Evolutionary conservation across 495 filamentous ascomycete genomes (phyloP).

Genomic region (Penicillium longicatenatum): DNA sequence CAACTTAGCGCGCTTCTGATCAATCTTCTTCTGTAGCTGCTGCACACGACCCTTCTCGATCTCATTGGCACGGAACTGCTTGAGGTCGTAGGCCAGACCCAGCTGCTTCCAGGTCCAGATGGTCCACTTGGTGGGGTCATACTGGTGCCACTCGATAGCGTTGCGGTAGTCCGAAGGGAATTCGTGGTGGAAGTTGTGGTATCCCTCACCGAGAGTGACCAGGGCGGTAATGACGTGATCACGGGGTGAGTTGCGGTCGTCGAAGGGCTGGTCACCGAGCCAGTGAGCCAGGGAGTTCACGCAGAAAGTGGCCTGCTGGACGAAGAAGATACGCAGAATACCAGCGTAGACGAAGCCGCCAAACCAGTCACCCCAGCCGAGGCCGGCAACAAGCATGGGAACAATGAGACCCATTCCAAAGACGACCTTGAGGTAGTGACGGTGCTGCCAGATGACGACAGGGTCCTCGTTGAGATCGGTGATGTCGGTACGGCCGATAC

Average conservation of each 20-base stretch:
- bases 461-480: conserved; percentile 93
- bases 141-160: conserved; percentile 97
- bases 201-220: conserved; percentile 95
- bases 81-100: conserved; percentile 91
- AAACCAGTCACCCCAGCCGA: conserved; percentile 86
- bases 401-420: conserved; percentile 84
- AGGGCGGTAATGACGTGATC: conserved; percentile 96
- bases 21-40: conserved; percentile 98
- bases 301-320: conserved; percentile 99
- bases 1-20: conserved; percentile 87
- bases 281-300: conserved; percentile 99
- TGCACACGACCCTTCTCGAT: conserved; percentile 99
- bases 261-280: conserved; percentile 98
- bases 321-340: conserved; percentile 95
- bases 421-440: conserved; percentile 88
- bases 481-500: conserved; percentile 94
- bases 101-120: conserved; percentile 95
- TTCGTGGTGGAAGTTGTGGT: conserved; percentile 99
- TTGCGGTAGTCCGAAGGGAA: conserved; percentile 99
- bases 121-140: conserved; percentile 97
- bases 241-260: conserved; percentile 97
- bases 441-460: conserved; percentile 93
- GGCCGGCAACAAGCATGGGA: conserved; percentile 79
- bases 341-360: conserved; percentile 95
- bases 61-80: conserved; percentile 97